Percentiles rank a stretch among this genome's conserved stretches.
These are phyloP conservation scores for Verticillium zaregamsianum DNA, from an alignment of 2,329 filamentous ascomycete species.

Conservation along the genomic window DNA sequence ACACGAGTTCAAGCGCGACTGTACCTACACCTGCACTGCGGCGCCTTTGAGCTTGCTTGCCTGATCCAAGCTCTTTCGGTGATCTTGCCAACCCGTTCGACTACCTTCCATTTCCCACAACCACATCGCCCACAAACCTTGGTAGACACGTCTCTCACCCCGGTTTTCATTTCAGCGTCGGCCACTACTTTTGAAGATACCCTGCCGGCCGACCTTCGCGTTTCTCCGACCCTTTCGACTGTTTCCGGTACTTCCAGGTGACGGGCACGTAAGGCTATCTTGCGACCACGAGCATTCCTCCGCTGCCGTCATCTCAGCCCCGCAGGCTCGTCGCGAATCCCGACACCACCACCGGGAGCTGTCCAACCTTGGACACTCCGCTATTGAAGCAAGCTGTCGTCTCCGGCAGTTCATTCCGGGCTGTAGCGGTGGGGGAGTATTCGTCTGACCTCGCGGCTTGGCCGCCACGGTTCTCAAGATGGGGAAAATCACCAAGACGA, in stretches of 20 bases:
- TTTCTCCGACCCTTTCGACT: background rate
- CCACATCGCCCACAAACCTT: background rate
- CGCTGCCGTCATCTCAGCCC: background rate
- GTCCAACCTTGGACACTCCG: background rate
- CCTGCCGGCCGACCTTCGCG: background rate
- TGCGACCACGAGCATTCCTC: background rate
- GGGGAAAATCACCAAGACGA: conserved; percentile 65
- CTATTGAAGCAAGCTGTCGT: conserved; percentile 32
- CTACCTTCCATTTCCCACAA: background rate
- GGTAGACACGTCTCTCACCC: background rate
- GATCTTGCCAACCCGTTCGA: background rate
- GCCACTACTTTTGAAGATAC: background rate
- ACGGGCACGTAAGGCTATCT: background rate
- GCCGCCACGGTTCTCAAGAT: conserved; percentile 57
- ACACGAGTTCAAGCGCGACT: background rate
- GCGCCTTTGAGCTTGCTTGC: background rate
- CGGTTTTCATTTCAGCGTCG: background rate
- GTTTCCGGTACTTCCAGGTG: background rate
- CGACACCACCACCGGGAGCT: background rate
- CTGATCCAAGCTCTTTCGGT: background rate
- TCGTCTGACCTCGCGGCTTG: conserved; percentile 46
- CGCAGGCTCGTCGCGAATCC: background rate
- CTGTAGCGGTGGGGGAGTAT: conserved; percentile 56
- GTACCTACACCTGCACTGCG: background rate
- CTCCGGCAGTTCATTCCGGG: conserved; percentile 29